Evolutionary conservation across 768 basidiomycete species (phyloP).

Genomic region (Floccularia luteovirens): DNA sequence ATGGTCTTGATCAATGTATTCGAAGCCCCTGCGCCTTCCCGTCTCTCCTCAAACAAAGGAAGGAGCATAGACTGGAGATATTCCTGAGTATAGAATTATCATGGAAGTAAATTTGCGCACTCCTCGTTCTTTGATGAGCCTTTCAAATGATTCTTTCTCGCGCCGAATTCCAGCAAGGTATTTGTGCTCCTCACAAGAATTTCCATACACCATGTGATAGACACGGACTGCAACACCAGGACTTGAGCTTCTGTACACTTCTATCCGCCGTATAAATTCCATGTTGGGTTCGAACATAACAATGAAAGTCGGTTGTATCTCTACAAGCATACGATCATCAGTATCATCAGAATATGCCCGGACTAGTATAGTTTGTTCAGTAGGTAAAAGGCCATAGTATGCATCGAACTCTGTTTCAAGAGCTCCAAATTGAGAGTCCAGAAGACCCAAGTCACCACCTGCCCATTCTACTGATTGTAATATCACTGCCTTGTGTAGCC

Average conservation of each 20-base stretch:
- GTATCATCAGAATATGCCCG: constrained; percentile 88
- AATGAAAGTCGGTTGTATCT: constrained; percentile 86
- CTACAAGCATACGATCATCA: constrained; percentile 82
- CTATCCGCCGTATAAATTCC: constrained; percentile 87
- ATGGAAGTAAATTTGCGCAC: constrained; percentile 37
- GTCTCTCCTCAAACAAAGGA: constrained; percentile 63
- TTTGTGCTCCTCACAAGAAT: constrained; percentile 93
- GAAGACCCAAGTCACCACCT: too few species aligned
- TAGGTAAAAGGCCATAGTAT: constrained; percentile 70
- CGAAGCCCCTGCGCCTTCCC: constrained; percentile 27
- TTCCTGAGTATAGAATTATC: not conserved
- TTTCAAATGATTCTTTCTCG: constrained; percentile 93
- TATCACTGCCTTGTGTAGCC: too few species aligned
- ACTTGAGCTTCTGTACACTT: constrained; percentile 83
- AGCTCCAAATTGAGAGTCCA: too few species aligned
- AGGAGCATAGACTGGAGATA: constrained; percentile 75
- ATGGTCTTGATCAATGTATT: constrained; percentile 75
- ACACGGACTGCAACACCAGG: constrained; percentile 80
- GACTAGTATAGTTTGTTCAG: constrained; percentile 78
- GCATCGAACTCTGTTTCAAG: constrained; percentile 59
- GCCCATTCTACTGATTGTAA: too few species aligned
- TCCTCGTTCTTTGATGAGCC: constrained; percentile 85
- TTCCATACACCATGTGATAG: constrained; percentile 93
- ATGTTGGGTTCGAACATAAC: constrained; percentile 95
- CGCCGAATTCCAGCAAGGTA: constrained; percentile 83